Percentiles rank a stretch among this genome's conserved stretches.
Conservation (phyloP, 106 monocot genomes). For the Xerophyta viscosa region DNA sequence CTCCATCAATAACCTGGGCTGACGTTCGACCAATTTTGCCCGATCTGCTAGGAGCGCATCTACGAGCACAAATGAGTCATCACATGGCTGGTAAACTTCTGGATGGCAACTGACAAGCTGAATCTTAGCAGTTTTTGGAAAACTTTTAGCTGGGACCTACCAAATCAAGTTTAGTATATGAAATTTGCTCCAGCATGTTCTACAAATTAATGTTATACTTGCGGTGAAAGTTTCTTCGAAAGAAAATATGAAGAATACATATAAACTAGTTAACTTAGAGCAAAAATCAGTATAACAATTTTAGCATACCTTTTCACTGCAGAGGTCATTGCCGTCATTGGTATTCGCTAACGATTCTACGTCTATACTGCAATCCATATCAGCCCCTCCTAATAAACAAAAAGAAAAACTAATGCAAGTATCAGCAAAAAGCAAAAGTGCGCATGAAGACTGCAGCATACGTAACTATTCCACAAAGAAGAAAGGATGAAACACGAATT, state of each 20-base stretch:
- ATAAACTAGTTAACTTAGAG: too few species aligned
- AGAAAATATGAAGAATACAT: neutral
- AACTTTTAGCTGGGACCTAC: constrained; percentile 1
- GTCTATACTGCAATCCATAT: neutral
- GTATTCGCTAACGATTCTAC: neutral
- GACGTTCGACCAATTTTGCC: constrained; percentile 37
- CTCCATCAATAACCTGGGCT: constrained; percentile 73
- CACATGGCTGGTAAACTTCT: constrained; percentile 94
- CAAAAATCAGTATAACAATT: neutral
- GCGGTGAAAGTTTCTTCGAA: too few species aligned
- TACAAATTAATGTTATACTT: neutral
- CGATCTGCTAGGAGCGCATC: constrained; percentile 88
- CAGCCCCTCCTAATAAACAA: neutral
- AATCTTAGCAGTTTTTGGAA: constrained; percentile 58
- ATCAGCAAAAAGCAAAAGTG: neutral
- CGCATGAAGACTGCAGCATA: too few species aligned
- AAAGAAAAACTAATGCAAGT: neutral
- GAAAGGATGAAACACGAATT: too few species aligned
- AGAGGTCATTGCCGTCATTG: neutral
- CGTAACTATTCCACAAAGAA: too few species aligned
- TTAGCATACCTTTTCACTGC: neutral
- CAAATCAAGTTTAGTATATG: neutral
- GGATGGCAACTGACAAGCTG: constrained; percentile 56
- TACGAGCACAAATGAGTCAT: constrained; percentile 91
- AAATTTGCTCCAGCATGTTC: neutral